phyloP scores from a whole-genome alignment of 176 grass and related monocot genomes.

The Rhynchospora breviuscula region DNA sequence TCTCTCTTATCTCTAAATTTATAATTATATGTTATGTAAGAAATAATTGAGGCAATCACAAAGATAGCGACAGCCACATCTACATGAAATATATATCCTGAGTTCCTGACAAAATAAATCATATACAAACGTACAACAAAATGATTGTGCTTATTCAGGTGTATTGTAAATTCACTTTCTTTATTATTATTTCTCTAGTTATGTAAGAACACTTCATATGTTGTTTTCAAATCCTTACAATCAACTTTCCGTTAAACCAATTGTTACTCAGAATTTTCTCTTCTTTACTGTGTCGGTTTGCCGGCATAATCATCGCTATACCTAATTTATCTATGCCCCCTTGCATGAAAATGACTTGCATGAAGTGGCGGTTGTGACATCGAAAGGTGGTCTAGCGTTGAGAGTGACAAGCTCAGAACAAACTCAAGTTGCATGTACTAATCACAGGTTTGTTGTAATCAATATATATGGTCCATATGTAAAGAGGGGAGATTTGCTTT shows the following conservation, averaged over 20 bases:
- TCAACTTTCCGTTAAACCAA: constrained; percentile 32
- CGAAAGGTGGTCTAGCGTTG: constrained; percentile 16
- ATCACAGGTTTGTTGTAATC: constrained; percentile 9
- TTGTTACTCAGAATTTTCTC: constrained; percentile 21
- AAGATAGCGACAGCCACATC: constrained; percentile 3
- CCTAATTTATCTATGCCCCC: constrained; percentile 6
- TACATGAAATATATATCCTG: constrained; percentile 1
- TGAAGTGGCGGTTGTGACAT: constrained; percentile 10
- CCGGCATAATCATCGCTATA: constrained; percentile 21
- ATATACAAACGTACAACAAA: neutral
- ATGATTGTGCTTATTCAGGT: too few species aligned
- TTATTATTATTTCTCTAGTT: too few species aligned
- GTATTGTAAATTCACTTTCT: too few species aligned
- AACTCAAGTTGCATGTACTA: constrained; percentile 18
- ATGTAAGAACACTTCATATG: neutral
- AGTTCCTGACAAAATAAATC: constrained; percentile 10
- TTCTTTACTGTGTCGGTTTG: constrained; percentile 34
- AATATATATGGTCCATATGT: neutral
- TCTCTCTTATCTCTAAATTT: neutral
- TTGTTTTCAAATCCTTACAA: constrained; percentile 6
- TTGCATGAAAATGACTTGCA: constrained; percentile 22
- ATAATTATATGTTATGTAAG: constrained; percentile 4
- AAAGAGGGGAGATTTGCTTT: neutral
- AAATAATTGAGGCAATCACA: constrained; percentile 20
- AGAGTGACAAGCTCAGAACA: constrained; percentile 21